phyloP scores from a whole-genome alignment of 2,329 filamentous ascomycete species.

The Coniochaeta sp. region DNA sequence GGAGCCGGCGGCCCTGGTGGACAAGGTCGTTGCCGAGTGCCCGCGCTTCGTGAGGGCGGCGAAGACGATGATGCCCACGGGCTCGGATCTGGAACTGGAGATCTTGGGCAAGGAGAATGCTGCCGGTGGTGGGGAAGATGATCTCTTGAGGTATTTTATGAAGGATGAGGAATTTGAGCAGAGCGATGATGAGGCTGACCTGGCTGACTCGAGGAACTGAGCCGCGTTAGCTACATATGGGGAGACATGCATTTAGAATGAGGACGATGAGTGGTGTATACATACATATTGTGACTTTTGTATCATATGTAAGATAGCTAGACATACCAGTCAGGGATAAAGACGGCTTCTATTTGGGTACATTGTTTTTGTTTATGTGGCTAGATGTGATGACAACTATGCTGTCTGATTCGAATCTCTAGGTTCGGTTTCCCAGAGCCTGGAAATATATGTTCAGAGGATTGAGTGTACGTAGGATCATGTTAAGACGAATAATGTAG shows the following conservation, averaged over 20 bases:
- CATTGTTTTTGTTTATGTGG: background rate
- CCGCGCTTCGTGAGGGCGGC: constrained; percentile 24
- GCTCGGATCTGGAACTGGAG: background rate
- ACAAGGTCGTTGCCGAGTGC: constrained; percentile 29
- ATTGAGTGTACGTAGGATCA: no score
- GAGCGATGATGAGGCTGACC: background rate
- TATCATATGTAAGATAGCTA: background rate
- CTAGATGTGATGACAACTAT: background rate
- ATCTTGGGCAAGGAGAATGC: background rate
- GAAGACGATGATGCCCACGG: constrained; percentile 1
- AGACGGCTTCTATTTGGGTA: background rate
- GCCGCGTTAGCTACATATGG: background rate
- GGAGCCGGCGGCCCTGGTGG: constrained; percentile 30
- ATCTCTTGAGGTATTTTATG: background rate
- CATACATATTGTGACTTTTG: background rate
- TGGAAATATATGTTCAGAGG: no score
- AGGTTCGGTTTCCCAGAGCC: no score
- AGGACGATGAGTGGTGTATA: background rate
- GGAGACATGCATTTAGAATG: background rate
- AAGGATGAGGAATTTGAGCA: background rate
- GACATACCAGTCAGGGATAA: background rate
- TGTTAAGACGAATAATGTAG: no score
- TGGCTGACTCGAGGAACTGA: background rate
- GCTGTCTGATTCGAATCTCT: background rate
- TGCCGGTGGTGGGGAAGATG: background rate